Evolutionary conservation across 306 rosid genomes (phyloP), one percentile per base, ranked within the genome.

Genomic region (Rosa lucieae): DNA sequence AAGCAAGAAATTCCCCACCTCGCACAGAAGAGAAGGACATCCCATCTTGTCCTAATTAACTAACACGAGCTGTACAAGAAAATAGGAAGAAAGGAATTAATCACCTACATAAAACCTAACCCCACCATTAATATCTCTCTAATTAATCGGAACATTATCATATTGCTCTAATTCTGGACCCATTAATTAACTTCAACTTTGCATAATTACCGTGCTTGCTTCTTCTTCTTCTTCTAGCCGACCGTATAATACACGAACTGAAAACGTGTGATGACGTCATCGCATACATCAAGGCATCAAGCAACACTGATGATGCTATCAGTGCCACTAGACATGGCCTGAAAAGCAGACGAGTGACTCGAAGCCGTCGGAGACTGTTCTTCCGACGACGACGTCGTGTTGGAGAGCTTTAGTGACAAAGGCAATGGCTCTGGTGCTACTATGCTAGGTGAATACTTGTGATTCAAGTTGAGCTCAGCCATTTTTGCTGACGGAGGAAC

Each of bases 291-390:
- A 94, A 74, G 97, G 39, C 72, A 40, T 67, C 72, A 94, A 74
- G 97, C 97, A 80, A 94, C 98, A 53, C 90, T 90, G 11, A 94
- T 90, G 63, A 92, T 89, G 70, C 87, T 82, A 76, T 94, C 97
- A 14, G 61, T 29, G 35, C 93, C 94, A 49, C 89, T 84, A 3
- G 97, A 73, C 85, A 90, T 84, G 48, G 82, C 62, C 80, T 87
- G 89, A 69, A 90, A 92, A 77, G 88, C 52, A 0, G 95, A 81
- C 8, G 93, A 39, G 20, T 87, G 94, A 65, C 75, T 61, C 46
- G 65, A 74, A n/a, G 46, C 21, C 0, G 82, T 63, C 71, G 90
- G 49, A 0, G 96, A 84, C 67, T 72, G 82, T n/a, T 86, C 90
- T 5, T 75, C 81, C 1, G 91, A 72, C 1, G 91, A 72, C 1